phyloP scores from a whole-genome alignment of 805 yeast genomes.

The Lipomyces kockii region DNA sequence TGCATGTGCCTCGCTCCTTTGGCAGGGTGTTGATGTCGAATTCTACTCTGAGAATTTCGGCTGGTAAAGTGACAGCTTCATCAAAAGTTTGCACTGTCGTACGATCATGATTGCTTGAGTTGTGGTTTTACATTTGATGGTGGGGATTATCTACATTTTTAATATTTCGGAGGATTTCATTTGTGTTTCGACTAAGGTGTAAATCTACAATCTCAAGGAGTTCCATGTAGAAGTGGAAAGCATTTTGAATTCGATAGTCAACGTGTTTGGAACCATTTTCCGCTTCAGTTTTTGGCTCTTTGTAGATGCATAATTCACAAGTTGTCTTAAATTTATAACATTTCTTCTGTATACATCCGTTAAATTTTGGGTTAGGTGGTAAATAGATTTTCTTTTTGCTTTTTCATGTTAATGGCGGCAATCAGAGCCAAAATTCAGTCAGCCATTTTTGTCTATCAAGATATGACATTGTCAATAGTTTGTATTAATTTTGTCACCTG shows the following conservation, averaged over 20 bases:
- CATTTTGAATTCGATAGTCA: background rate
- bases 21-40: constrained; percentile 39
- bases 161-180: constrained; percentile 4
- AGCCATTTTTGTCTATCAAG: too few relatives aligned
- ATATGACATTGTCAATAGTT: too few relatives aligned
- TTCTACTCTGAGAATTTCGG: constrained; percentile 44
- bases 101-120: background rate
- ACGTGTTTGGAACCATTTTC: background rate
- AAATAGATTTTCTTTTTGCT: background rate
- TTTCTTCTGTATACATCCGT: background rate
- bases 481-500: too few relatives aligned
- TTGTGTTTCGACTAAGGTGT: background rate
- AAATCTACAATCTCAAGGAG: background rate
- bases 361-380: background rate
- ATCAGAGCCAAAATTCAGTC: background rate
- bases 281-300: background rate
- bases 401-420: background rate
- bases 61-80: constrained; percentile 36
- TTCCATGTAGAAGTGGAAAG: background rate
- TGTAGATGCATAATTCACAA: background rate
- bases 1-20: constrained; percentile 37
- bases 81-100: background rate
- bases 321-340: background rate
- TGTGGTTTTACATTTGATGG: background rate
- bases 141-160: background rate